A percentile compares a stretch with the other conserved stretches of the same genome.
phyloP scores from a whole-genome alignment of 257 asterid genomes.

The Datura wrightii region DNA sequence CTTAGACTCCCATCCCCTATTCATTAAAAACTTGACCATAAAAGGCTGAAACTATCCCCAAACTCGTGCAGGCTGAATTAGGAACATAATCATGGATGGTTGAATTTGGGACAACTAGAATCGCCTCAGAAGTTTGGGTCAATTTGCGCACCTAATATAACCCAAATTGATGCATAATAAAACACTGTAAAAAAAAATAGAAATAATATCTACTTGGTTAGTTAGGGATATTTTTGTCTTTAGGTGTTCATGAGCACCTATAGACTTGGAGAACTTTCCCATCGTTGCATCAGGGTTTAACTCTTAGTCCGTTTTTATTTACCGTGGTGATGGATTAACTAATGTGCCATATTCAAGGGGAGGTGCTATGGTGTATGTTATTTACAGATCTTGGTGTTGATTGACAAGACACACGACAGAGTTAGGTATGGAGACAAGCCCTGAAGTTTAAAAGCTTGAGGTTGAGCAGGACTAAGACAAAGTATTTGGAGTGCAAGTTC shows the following conservation, averaged over 20 bases:
- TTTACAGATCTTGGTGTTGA: too few relatives aligned
- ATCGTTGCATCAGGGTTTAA: too few relatives aligned
- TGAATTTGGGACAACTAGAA: constrained; percentile 15
- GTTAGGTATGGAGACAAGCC: too few relatives aligned
- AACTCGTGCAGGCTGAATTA: constrained; percentile 7
- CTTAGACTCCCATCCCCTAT: not conserved
- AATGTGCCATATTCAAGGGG: too few relatives aligned
- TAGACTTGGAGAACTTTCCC: too few relatives aligned
- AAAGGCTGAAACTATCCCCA: not conserved
- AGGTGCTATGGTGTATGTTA: too few relatives aligned
- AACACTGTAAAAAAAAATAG: not conserved
- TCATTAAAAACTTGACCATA: not conserved
- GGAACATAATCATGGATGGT: constrained; percentile 13
- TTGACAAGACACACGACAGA: too few relatives aligned
- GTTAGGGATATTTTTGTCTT: constrained; percentile 21
- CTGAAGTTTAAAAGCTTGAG: too few relatives aligned
- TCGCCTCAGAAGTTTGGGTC: not conserved
- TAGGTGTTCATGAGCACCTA: not conserved
- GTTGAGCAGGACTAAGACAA: too few relatives aligned
- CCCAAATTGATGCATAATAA: not conserved
- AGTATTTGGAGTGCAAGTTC: too few relatives aligned
- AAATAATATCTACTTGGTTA: not conserved
- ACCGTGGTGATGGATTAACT: too few relatives aligned
- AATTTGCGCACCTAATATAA: not conserved
- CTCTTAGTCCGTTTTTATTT: too few relatives aligned